These are phyloP conservation scores for Madurella mycetomatis DNA, from an alignment of 2,329 filamentous ascomycete genomes.

Conservation along the genomic window DNA sequence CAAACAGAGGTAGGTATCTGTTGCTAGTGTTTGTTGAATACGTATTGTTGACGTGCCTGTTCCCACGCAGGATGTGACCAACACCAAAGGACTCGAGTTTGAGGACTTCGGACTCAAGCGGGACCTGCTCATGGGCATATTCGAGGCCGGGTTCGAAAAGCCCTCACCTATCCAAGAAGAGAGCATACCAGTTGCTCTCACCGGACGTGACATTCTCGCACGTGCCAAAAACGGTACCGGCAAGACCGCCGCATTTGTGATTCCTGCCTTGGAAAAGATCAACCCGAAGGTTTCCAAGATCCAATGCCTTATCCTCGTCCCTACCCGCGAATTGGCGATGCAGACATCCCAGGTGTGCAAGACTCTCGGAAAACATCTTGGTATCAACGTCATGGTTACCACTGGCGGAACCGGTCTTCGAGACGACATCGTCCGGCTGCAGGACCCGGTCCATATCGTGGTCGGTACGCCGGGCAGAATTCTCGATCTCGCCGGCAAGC, in stretches of 20 bases:
- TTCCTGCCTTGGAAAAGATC: conserved; percentile 89
- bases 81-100: conserved; percentile 95
- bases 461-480: conserved; percentile 97
- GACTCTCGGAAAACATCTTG: conserved; percentile 92
- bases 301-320: conserved; percentile 92
- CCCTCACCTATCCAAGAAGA: conserved; percentile 99
- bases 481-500: conserved; percentile 91
- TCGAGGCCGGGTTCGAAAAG: conserved; percentile 98
- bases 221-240: conserved; percentile 98
- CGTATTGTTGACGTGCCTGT: not conserved
- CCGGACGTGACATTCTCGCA: conserved; percentile 90
- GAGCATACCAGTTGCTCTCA: conserved; percentile 92
- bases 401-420: conserved; percentile 92
- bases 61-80: conserved; percentile 80
- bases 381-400: conserved; percentile 98
- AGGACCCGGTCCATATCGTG: conserved; percentile 93
- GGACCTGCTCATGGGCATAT: conserved; percentile 97
- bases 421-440: conserved; percentile 92
- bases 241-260: conserved; percentile 97
- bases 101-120: conserved; percentile 95
- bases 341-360: conserved; percentile 99
- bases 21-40: not conserved
- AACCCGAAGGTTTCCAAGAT: conserved; percentile 96
- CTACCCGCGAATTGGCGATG: conserved; percentile 92
- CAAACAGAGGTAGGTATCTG: conserved; percentile 67